Evolutionary conservation across 2,329 filamentous ascomycete species (phyloP).

Genomic region (Ciborinia camelliae): DNA sequence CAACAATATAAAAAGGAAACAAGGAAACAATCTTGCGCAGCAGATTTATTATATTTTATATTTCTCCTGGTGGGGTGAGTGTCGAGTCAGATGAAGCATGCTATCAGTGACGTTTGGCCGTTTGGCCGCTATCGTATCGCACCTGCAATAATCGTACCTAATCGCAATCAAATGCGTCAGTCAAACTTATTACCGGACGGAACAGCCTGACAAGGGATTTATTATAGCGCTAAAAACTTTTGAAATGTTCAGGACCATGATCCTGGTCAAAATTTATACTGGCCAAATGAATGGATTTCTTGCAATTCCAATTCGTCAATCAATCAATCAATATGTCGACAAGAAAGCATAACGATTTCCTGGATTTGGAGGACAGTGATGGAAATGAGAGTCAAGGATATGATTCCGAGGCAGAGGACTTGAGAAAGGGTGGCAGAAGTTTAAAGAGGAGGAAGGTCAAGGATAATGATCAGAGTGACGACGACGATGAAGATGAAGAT

Average conservation of each 20-base stretch:
- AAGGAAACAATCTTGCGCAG: too few species aligned
- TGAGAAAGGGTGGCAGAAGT: slow-evolving; percentile 60
- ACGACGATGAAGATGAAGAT: slow-evolving; percentile 41
- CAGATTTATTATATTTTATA: slow-evolving; percentile 11
- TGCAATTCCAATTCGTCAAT: slow-evolving; percentile 10
- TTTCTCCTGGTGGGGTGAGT: slow-evolving; percentile 6
- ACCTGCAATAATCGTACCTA: too few species aligned
- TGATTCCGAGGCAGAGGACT: slow-evolving; percentile 61
- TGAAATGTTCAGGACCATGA: neutral
- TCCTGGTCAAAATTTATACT: neutral
- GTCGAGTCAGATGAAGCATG: slow-evolving; percentile 7
- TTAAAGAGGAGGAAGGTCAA: slow-evolving; percentile 61
- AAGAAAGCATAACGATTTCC: slow-evolving; percentile 69
- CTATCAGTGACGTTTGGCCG: slow-evolving; percentile 15
- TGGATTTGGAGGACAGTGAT: slow-evolving; percentile 59
- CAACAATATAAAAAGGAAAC: neutral
- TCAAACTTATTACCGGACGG: slow-evolving; percentile 4
- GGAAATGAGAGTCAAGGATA: slow-evolving; percentile 55
- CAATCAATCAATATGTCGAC: slow-evolving; percentile 52
- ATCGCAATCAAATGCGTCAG: too few species aligned
- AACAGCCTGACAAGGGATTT: too few species aligned
- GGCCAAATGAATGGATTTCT: slow-evolving; percentile 5
- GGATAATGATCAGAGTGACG: slow-evolving; percentile 40
- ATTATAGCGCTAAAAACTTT: slow-evolving; percentile 13
- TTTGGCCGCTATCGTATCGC: slow-evolving; percentile 1